phyloP scores from a whole-genome alignment of 2,329 filamentous ascomycete genomes.

The Arthrocladium fulminans region DNA sequence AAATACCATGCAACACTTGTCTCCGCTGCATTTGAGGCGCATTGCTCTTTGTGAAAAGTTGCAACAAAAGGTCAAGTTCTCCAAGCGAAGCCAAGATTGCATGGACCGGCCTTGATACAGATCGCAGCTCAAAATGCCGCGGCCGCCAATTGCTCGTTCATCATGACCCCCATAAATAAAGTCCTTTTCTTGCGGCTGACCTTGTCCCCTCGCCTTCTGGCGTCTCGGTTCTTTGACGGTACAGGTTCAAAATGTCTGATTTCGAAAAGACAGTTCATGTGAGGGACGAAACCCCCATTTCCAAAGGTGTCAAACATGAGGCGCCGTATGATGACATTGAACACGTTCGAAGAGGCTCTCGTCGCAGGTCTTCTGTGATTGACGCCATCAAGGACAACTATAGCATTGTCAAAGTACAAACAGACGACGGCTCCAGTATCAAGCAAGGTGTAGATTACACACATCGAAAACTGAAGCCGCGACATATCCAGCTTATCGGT shows the following conservation, averaged over 20 bases:
- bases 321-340: conserved; percentile 14
- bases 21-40: neutral
- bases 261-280: conserved; percentile 9
- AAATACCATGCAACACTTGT: conserved; percentile 1
- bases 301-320: conserved; percentile 15
- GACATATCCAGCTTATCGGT: conserved; percentile 40
- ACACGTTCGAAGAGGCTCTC: conserved; percentile 14
- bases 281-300: conserved; percentile 17
- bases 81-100: neutral
- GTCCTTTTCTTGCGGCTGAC: neutral
- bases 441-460: conserved; percentile 15
- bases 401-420: conserved; percentile 12
- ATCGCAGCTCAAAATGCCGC: conserved; percentile 1
- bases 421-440: conserved; percentile 9
- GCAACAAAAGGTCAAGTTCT: neutral
- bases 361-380: conserved; percentile 18
- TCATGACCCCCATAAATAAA: neutral
- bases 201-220: neutral
- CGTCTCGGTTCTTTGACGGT: neutral
- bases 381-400: conserved; percentile 21
- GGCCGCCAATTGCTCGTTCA: neutral
- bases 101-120: neutral
- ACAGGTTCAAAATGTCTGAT: neutral
- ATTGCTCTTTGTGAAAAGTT: neutral
- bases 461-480: conserved; percentile 33